Evolutionary conservation across 768 basidiomycete genomes (phyloP), one percentile per base, ranked within the genome.

Genomic region (Leccinum pellstonianum): DNA sequence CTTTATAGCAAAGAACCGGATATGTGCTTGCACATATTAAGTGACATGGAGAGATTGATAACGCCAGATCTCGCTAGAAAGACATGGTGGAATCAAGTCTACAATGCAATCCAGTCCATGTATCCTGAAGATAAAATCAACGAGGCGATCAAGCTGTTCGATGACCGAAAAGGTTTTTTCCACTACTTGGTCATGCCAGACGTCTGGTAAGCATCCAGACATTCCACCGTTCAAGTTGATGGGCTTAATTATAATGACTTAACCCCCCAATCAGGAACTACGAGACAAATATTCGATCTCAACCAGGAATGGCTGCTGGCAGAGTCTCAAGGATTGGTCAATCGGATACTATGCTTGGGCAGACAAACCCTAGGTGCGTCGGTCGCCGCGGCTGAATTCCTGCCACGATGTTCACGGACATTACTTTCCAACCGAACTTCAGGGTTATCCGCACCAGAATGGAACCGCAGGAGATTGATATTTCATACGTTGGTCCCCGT

Each of bases 1-100:
- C 57, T 58, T 4, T 33, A n/a, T 50, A 37, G 55, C 15, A 56
- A 56, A 35, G 57, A 58, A 54, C 51, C 57, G 9, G 31, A 54
- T 5, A 58, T 54, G 57, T 54, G 57, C 57, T 46, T 58, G 41
- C 51, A 35, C 23, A 58, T 54, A 23, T 35, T 58, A 21, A n/a
- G 11, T n/a, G 38, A 54, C 23, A 54, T 58, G 57, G 31, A 58
- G 23, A 46, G 17, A 7, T 17, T 25, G 21, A 54, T 54, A 8
- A 23, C 29, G 17, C 17, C 38, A 9, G 21, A 56, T 49, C 21
- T 27, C 17, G 23, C 46, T 14, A 12, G 33, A 56, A 50, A 21
- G 47, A 35, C 55, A 2, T 14, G 48, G 21, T 56, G 47, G 57
- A 31, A 17, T 46, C 33, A 33, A 54, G 8, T 54, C 23, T 33